phyloP scores from a whole-genome alignment of 2,329 filamentous ascomycete genomes.

The Aspergillus pseudonomiae region DNA sequence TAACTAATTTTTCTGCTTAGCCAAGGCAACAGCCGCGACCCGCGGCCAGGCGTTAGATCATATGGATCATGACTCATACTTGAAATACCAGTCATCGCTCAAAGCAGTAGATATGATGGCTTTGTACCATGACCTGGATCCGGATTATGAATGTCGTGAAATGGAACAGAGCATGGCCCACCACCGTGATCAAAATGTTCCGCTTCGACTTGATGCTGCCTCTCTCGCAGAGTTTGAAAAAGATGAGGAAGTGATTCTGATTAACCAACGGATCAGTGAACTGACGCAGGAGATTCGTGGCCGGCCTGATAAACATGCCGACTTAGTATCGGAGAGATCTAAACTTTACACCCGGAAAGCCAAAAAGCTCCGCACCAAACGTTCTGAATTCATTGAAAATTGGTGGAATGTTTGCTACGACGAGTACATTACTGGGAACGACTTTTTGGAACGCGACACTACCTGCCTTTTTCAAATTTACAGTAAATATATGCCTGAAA shows the following conservation, averaged over 20 bases:
- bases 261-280: conserved; percentile 20
- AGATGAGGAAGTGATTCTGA: conserved; percentile 15
- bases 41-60: conserved; percentile 23
- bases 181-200: conserved; percentile 23
- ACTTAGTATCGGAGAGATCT: conserved; percentile 12
- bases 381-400: conserved; percentile 17
- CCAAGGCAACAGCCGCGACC: conserved; percentile 17
- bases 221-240: conserved; percentile 15
- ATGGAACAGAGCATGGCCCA: conserved; percentile 29
- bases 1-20: conserved; percentile 5
- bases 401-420: conserved; percentile 25
- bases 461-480: conserved; percentile 25
- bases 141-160: conserved; percentile 22
- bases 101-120: conserved; percentile 27
- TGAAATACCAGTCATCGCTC: conserved; percentile 24
- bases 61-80: conserved; percentile 20
- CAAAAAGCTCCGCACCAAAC: conserved; percentile 17
- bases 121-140: conserved; percentile 21
- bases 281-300: conserved; percentile 18
- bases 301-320: conserved; percentile 12
- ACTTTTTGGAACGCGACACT: conserved; percentile 21
- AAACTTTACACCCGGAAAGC: conserved; percentile 24
- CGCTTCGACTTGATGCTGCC: conserved; percentile 20
- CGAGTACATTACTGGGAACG: conserved; percentile 24
- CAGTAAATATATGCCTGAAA: conserved; percentile 23